A percentile compares a stretch with the other conserved stretches of the same genome.
Conservation (phyloP, 495 filamentous ascomycete genomes). For the Elasticomyces elasticus region DNA sequence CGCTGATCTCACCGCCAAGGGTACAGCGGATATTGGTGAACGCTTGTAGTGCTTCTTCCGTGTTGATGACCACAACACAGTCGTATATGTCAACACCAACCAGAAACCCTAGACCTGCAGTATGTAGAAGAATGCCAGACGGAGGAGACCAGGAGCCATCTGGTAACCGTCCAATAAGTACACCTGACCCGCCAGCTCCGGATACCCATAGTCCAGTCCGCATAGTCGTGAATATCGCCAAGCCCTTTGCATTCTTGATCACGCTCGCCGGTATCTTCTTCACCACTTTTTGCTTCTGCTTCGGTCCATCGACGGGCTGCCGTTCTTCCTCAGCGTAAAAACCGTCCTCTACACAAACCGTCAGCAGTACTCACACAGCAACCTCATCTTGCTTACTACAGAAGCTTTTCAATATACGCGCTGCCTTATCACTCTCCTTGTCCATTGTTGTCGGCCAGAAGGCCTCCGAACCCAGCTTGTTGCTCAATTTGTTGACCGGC, state of each 20-base stretch:
- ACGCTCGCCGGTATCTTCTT: slow-evolving; percentile 75
- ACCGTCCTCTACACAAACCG: slow-evolving; percentile 40
- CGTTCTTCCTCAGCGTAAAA: slow-evolving; percentile 42
- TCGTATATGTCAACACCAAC: slow-evolving; percentile 90
- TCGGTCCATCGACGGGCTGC: slow-evolving; percentile 43
- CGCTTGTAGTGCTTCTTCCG: slow-evolving; percentile 63
- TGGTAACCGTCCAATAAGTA: slow-evolving; percentile 67
- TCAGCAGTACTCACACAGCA: background rate
- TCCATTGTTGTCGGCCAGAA: slow-evolving; percentile 76
- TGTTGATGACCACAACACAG: slow-evolving; percentile 84
- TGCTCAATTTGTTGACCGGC: slow-evolving; percentile 65
- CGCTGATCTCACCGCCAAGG: slow-evolving; percentile 67
- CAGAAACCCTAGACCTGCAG: slow-evolving; percentile 74
- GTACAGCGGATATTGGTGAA: slow-evolving; percentile 71
- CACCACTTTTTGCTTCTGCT: slow-evolving; percentile 56
- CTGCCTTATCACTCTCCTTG: slow-evolving; percentile 74
- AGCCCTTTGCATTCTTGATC: slow-evolving; percentile 71
- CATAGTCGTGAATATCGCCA: slow-evolving; percentile 90
- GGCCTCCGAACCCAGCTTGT: slow-evolving; percentile 64
- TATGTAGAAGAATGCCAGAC: slow-evolving; percentile 79
- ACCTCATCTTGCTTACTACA: slow-evolving; percentile 45
- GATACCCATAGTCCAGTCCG: slow-evolving; percentile 84
- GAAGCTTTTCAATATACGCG: slow-evolving; percentile 68
- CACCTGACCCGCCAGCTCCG: slow-evolving; percentile 74
- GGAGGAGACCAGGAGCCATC: slow-evolving; percentile 85